Base-by-base conservation (phyloP, 1,284 basidiomycete genomes). In the Rhodotorula sp. region DNA sequence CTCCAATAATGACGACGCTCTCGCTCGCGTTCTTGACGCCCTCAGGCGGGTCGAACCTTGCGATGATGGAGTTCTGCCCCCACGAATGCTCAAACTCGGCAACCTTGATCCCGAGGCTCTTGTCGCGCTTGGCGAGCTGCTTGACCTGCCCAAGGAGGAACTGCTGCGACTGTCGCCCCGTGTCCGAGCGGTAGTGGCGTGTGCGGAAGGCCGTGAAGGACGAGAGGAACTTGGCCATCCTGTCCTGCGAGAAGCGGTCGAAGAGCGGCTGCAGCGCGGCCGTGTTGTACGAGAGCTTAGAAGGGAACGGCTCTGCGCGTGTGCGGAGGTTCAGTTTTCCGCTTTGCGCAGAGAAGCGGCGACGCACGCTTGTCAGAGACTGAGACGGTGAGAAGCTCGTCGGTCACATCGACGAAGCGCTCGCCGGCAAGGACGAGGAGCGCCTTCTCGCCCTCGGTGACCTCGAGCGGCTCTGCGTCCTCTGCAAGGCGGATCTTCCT, bases 1-100 rank as follows among this genome's bases (percentile, higher is more conserved):
- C 62, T 27, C 62, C 89, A n/a, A 74, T 27, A 39, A 90, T 87
- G 19, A 86, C 85, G 29, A 87, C 75, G n/a, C 78, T 69, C 54
- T 78, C 74, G 36, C 74, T 63, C 32, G 71, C 75, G 27, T 78
- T 71, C 34, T 71, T 64, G 10, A 12, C 29, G 48, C 39, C 53
- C 6, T 27, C 25, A 21, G 29, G 19, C 29, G 62, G 53, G 32
- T 63, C 62, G 41, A 63, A 46, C 39, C 53, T 9, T 15, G 62
- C 62, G 13, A 63, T 55, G 62, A 99, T 91, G 59, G 88, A 88
- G 83, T 92, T 91, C 85, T 99, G 96, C 19, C 89, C 90, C 96
- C 96, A 99, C 1, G 88, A 82, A 81, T 99, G 96, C 70, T 85
- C 32, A 32, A 69, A 74, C 64, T 72, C 73, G 62, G n/a, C 7